A percentile compares a stretch with the other conserved stretches of the same genome.
Conservation (phyloP, 176 grass and related monocot species). For the Saccharum officinarum region DNA sequence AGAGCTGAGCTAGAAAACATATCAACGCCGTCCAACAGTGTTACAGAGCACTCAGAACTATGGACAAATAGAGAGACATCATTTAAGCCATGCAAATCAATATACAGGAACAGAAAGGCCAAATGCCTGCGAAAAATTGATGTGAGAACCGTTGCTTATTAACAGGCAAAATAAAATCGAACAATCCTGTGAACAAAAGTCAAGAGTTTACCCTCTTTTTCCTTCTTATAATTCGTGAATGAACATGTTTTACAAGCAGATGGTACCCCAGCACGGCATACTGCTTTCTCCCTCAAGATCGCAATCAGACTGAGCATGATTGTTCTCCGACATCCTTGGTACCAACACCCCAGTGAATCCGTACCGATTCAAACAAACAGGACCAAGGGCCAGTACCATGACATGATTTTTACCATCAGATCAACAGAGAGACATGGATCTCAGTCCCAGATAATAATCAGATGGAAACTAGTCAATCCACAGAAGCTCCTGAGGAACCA, state of each 20-base stretch:
- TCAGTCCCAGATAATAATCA: not conserved
- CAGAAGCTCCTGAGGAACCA: not conserved
- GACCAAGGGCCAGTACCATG: not conserved
- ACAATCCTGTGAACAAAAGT: not conserved
- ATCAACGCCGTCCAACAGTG: not conserved
- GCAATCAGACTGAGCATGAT: not conserved
- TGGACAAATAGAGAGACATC: not conserved
- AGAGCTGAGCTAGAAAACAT: not conserved
- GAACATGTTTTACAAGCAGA: not conserved
- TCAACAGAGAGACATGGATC: not conserved
- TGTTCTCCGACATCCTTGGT: not conserved
- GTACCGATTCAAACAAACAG: not conserved
- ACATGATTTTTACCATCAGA: not conserved
- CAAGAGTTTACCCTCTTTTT: not conserved
- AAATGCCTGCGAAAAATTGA: not conserved
- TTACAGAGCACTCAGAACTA: not conserved
- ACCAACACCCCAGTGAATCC: not conserved
- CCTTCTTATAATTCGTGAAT: not conserved
- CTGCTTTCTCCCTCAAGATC: not conserved
- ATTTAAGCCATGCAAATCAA: not conserved
- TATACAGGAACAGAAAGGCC: not conserved
- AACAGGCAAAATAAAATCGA: not conserved
- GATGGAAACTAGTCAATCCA: not conserved
- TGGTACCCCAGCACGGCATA: not conserved
- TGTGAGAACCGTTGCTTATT: not conserved